These are phyloP conservation scores for Cucurbita argyrosperma DNA, from an alignment of 306 rosid genomes.

Conservation along the genomic window DNA sequence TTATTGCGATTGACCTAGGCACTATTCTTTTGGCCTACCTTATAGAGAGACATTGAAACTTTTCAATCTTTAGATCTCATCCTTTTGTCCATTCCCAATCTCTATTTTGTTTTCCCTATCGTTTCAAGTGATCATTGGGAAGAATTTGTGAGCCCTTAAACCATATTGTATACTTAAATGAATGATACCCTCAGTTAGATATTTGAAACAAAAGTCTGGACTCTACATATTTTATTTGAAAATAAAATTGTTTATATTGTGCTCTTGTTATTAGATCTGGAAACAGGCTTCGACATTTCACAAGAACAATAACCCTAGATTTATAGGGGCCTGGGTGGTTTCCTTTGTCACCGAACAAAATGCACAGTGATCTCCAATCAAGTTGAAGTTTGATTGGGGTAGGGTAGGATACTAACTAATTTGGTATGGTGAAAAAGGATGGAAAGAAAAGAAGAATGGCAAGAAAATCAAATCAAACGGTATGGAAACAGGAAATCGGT, in stretches of 20 bases:
- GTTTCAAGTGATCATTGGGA: not conserved
- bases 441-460: not conserved
- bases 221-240: not conserved
- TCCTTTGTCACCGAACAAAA: not conserved
- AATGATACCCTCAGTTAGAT: not conserved
- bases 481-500: conserved; percentile 4
- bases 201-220: not conserved
- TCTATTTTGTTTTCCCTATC: not conserved
- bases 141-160: not conserved
- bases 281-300: not conserved
- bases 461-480: conserved; percentile 4
- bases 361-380: not conserved
- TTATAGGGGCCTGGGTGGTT: too few species aligned
- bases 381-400: not conserved
- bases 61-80: not conserved
- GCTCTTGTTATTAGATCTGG: not conserved
- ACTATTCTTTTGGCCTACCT: not conserved
- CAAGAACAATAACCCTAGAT: not conserved
- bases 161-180: not conserved
- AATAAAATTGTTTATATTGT: too few species aligned
- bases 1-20: not conserved
- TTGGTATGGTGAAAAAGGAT: not conserved
- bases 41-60: not conserved
- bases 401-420: not conserved
- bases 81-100: not conserved